These are phyloP conservation scores for Calcarisporium arbuscula DNA, from an alignment of 2,329 filamentous ascomycete species.

Conservation along the genomic window DNA sequence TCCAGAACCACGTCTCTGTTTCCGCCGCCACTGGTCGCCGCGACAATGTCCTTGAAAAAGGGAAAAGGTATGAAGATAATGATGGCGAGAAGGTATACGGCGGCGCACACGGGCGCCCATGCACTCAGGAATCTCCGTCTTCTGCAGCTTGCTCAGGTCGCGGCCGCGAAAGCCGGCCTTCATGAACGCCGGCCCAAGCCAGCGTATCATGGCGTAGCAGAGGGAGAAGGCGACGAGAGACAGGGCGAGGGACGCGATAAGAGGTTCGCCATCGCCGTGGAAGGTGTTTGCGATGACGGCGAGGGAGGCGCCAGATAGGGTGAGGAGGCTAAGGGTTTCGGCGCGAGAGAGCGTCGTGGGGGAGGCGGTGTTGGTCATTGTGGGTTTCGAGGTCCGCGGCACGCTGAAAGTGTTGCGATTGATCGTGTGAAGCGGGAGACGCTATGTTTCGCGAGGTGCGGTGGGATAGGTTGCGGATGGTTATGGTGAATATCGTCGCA, in stretches of 20 bases:
- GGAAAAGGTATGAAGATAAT: conserved; percentile 94
- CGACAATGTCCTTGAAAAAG: conserved; percentile 97
- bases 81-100: conserved; percentile 83
- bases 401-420: too few relatives aligned
- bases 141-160: conserved; percentile 69
- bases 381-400: too few relatives aligned
- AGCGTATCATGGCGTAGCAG: conserved; percentile 81
- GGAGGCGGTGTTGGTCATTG: conserved; percentile 18
- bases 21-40: conserved; percentile 86
- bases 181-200: conserved; percentile 88
- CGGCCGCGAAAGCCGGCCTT: conserved; percentile 81
- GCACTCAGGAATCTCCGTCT: conserved; percentile 80
- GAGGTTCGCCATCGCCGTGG: conserved; percentile 76
- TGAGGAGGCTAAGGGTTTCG: conserved; percentile 50
- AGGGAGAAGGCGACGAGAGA: conserved; percentile 77
- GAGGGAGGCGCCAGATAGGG: conserved; percentile 62
- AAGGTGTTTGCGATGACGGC: conserved; percentile 76
- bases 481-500: too few relatives aligned
- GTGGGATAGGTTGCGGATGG: too few relatives aligned
- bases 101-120: conserved; percentile 92
- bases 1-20: conserved; percentile 81
- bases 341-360: conserved; percentile 38
- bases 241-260: conserved; percentile 82
- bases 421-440: too few relatives aligned
- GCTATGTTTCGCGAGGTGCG: too few relatives aligned